Evolutionary conservation across 2,329 filamentous ascomycete species (phyloP).

Genomic region (Tolypocladium endophyticum): DNA sequence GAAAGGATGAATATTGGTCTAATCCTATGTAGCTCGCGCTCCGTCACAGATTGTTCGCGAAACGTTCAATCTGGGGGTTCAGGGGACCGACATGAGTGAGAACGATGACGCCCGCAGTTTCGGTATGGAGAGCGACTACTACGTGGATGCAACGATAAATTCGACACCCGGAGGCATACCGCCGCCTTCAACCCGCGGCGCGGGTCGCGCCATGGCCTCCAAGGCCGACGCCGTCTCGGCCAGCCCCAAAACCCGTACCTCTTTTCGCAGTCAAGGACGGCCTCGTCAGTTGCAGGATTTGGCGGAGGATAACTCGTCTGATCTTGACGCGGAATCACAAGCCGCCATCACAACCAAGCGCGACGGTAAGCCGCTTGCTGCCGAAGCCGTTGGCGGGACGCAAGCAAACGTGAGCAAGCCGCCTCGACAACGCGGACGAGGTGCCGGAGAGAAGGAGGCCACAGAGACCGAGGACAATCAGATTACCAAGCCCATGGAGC

Average conservation of each 20-base stretch:
- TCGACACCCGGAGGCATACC: constrained; percentile 12
- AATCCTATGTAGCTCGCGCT: background rate
- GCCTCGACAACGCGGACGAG: background rate
- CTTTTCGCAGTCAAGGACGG: background rate
- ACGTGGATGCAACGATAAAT: constrained; percentile 24
- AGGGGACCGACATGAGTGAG: constrained; percentile 11
- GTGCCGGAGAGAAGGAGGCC: background rate
- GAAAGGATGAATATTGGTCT: background rate
- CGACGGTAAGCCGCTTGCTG: background rate
- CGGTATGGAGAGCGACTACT: constrained; percentile 23
- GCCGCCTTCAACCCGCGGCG: background rate
- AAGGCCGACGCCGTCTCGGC: background rate
- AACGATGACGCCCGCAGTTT: constrained; percentile 24
- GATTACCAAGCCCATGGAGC: background rate
- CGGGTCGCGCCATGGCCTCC: background rate
- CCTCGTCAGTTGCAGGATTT: background rate
- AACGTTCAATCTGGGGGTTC: background rate
- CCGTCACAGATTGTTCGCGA: background rate
- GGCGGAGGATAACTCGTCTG: background rate
- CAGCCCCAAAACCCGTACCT: background rate
- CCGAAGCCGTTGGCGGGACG: background rate
- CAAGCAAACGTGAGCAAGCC: background rate
- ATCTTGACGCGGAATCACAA: background rate
- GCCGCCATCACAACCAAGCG: background rate
- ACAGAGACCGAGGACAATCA: background rate